These are phyloP conservation scores for Aristolochia californica DNA, from an alignment of 164 flowering plant species.

Conservation along the genomic window DNA sequence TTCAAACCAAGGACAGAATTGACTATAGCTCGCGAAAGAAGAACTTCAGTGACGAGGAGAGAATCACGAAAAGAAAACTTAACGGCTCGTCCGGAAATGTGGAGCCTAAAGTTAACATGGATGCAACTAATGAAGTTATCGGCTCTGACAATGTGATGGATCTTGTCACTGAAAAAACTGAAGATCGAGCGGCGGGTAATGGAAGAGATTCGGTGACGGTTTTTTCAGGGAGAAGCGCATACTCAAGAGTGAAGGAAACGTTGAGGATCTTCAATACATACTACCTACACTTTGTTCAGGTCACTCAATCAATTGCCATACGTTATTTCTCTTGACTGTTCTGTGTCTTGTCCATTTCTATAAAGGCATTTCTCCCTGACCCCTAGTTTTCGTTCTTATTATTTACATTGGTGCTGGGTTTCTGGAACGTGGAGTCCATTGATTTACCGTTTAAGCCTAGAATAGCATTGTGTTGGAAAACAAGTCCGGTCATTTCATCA, in stretches of 20 bases:
- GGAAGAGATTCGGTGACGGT: neutral
- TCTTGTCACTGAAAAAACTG: neutral
- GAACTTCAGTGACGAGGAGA: neutral
- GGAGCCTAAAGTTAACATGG: neutral
- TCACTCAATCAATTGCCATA: slow-evolving; percentile 9
- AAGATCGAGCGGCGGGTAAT: neutral
- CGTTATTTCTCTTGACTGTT: too few species aligned
- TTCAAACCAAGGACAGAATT: slow-evolving; percentile 4
- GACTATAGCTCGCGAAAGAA: neutral
- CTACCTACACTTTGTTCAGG: slow-evolving; percentile 55
- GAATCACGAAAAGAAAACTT: neutral
- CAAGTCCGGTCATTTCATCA: too few species aligned
- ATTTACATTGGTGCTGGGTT: too few species aligned
- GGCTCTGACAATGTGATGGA: neutral
- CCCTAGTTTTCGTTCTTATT: too few species aligned
- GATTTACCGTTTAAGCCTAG: too few species aligned
- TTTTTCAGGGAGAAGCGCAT: slow-evolving; percentile 18
- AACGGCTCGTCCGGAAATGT: neutral
- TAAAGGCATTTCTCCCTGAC: too few species aligned
- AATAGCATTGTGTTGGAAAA: too few species aligned
- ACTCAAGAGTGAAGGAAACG: slow-evolving; percentile 39
- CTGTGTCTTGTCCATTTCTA: too few species aligned
- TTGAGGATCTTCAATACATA: slow-evolving; percentile 39
- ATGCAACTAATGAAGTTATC: neutral
- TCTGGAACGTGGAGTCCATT: too few species aligned